These are phyloP conservation scores for Talaromyces piceae DNA, from an alignment of 2,329 filamentous ascomycete genomes.

Conservation along the genomic window DNA sequence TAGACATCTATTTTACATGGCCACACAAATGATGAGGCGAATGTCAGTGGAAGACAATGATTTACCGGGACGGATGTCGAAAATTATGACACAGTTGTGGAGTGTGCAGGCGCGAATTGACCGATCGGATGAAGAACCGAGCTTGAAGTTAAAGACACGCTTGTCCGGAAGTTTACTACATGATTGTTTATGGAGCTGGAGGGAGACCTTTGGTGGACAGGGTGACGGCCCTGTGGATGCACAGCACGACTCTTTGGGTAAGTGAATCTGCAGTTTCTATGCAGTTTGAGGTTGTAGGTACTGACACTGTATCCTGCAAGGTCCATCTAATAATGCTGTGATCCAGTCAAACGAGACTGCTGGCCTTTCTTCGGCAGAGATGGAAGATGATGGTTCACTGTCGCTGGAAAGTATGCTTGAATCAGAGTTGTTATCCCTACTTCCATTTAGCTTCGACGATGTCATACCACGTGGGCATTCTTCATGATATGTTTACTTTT, in stretches of 20 bases:
- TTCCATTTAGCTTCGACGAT: slow-evolving; percentile 4
- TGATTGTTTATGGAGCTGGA: slow-evolving; percentile 16
- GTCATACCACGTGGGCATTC: not conserved
- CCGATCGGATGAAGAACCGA: slow-evolving; percentile 9
- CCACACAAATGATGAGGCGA: slow-evolving; percentile 10
- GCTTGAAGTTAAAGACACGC: slow-evolving; percentile 11
- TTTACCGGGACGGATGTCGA: slow-evolving; percentile 13
- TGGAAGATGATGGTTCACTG: not conserved
- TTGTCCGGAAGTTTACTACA: slow-evolving; percentile 14
- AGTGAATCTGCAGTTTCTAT: not conserved
- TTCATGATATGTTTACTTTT: not conserved
- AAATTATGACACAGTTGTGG: slow-evolving; percentile 16
- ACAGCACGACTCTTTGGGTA: not conserved
- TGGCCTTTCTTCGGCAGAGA: not conserved
- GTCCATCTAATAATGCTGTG: not conserved
- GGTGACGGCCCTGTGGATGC: not conserved
- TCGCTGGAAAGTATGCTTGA: slow-evolving; percentile 12
- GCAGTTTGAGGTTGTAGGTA: not conserved
- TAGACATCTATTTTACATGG: slow-evolving; percentile 12
- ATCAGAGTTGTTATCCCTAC: slow-evolving; percentile 10
- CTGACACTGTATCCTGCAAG: not conserved
- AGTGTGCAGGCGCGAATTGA: slow-evolving; percentile 8
- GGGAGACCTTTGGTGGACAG: slow-evolving; percentile 14
- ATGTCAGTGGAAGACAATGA: slow-evolving; percentile 16
- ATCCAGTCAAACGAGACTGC: not conserved